Conservation (phyloP, 148 eudicot species). For the Cornus florida region DNA sequence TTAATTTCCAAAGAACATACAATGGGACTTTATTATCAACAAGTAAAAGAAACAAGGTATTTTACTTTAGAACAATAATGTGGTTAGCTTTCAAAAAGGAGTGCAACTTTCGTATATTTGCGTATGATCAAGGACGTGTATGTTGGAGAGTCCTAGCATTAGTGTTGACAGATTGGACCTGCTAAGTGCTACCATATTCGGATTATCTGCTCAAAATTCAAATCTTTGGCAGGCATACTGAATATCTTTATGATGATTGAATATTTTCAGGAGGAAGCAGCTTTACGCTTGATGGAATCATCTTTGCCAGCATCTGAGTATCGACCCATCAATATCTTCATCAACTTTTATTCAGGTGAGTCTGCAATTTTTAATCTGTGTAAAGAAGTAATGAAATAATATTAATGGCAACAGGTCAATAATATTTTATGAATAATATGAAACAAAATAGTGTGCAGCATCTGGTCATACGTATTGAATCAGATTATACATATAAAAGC, state of each 20-base stretch:
- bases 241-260: background rate
- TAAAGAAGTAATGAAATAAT: background rate
- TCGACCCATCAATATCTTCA: slow-evolving; percentile 80
- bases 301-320: slow-evolving; percentile 73
- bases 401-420: slow-evolving; percentile 1
- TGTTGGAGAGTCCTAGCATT: background rate
- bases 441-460: background rate
- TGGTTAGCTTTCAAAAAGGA: background rate
- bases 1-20: background rate
- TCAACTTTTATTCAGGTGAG: slow-evolving; percentile 88
- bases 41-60: background rate
- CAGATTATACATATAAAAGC: background rate
- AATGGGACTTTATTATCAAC: background rate
- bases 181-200: background rate
- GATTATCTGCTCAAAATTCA: no score
- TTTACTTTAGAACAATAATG: background rate
- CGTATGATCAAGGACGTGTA: background rate
- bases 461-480: background rate
- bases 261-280: slow-evolving; percentile 77
- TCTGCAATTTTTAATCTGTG: background rate
- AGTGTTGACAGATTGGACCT: background rate
- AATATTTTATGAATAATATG: background rate
- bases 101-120: no score
- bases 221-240: background rate
- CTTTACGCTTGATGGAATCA: slow-evolving; percentile 73